Evolutionary conservation across 257 asterid species (phyloP), one percentile per base, ranked within the genome.

Genomic region (Ocimum tenuiflorum): DNA sequence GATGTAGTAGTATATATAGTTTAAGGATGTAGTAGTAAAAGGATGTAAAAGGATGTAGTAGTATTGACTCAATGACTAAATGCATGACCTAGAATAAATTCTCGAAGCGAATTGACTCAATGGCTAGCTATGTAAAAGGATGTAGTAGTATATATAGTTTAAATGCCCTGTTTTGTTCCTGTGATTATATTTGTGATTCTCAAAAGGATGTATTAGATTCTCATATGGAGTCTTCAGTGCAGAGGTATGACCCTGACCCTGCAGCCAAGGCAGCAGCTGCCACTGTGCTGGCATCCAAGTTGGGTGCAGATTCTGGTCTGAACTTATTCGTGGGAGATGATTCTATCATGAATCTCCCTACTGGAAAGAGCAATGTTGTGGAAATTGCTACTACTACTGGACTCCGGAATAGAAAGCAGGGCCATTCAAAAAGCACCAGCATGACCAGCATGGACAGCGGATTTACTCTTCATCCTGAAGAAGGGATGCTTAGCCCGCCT

Each of bases 231-330:
- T 73, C 73, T 71, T 73, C 73, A 74, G 77, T 76, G 79, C 86
- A 85, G 96, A 82, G 86, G 82, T 87, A 89, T 13, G 95, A 89
- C 72, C 79, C 89, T 51, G 96, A 89, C 70, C 96, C 94, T 72
- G 94, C 94, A 69, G 91, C 91, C 46, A 87, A 85, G 80, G 91
- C 89, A 27, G 95, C 95, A 52, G 95, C 94, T 41, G 95, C 95
- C 36, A 57, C 88, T 18, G 84, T 85, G 31, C 88, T 87, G 61
- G 95, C 96, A 35, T 83, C 94, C 35, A 89, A 89, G 82, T 63
- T 89, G 78, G 91, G 94, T 57, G 83, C 88, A 20, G 88, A 89
- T 77, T 81, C 91, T 75, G 94, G 94, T 51, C 68, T 89, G 69
- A 89, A 85, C 67, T 80, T 89, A 14, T 70, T 56, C n/a, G 3